Conservation (phyloP, 2,329 filamentous ascomycete species). For the Xylaria sp. region DNA sequence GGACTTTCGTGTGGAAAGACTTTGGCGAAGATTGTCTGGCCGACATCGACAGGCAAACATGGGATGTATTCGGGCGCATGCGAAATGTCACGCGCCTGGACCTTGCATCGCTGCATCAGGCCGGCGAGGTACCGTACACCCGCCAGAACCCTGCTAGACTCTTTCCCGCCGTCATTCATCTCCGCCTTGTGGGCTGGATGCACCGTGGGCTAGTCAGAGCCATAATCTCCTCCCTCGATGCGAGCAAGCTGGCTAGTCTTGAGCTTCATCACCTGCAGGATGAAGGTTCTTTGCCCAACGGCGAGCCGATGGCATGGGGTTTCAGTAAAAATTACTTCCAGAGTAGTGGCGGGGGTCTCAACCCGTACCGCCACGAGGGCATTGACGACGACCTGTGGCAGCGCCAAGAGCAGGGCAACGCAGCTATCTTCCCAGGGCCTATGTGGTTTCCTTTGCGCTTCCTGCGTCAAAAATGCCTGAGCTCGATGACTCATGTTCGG, state of each 20-base stretch:
- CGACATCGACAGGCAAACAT: not conserved
- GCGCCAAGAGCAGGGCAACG: slow-evolving; percentile 4
- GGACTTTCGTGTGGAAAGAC: slow-evolving; percentile 7
- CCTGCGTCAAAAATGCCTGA: not conserved
- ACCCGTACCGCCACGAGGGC: not conserved
- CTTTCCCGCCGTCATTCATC: slow-evolving; percentile 6
- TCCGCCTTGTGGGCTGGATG: slow-evolving; percentile 9
- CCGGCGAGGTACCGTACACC: not conserved
- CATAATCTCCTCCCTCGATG: slow-evolving; percentile 6
- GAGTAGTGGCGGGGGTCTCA: not conserved
- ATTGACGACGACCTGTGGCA: slow-evolving; percentile 6
- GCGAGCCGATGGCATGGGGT: not conserved
- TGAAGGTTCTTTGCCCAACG: slow-evolving; percentile 3
- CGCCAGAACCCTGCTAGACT: not conserved
- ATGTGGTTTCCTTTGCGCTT: slow-evolving; percentile 13
- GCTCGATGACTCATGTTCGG: not conserved
- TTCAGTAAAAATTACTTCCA: not conserved
- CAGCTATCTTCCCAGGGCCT: slow-evolving; percentile 4
- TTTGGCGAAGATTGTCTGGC: not conserved
- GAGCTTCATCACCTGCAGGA: not conserved
- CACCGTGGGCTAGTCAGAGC: slow-evolving; percentile 6
- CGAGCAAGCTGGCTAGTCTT: not conserved
- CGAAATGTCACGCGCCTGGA: slow-evolving; percentile 4
- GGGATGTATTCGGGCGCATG: not conserved
- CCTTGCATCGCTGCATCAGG: not conserved